Evolutionary conservation across 805 yeast species (phyloP), one percentile per base, ranked within the genome.

Genomic region (Myxozyma udenii): DNA sequence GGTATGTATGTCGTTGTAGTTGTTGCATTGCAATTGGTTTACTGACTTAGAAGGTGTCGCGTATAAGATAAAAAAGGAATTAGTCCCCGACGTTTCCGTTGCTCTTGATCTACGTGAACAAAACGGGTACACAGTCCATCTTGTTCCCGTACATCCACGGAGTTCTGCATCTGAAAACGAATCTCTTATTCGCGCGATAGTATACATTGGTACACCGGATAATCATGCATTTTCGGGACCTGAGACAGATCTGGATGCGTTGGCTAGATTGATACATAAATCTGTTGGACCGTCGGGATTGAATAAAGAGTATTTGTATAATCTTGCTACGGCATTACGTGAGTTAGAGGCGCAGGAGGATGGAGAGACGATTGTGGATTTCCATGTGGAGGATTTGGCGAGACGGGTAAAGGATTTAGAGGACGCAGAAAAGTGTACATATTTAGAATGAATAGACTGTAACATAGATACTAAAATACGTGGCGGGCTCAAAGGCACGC

Each of bases 181-280:
- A 9, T 16, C 41, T 21, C 30, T 61, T 70, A 25, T 75, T 84
- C 46, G 71, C 70, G 9, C 93, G 22, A 69, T 73, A 23, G 87
- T 87, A 0, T 90, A 90, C 66, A 86, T 90, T 19, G 97, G 96
- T 0, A 85, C 91, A 0, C 77, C 82, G 1, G 84, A 79, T 12
- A 90, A 89, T 62, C 83, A 74, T 46, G 87, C 95, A 2, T 91
- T 89, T 63, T 74, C 87, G 2, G 97, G 97, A 0, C 95, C 95
- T 0, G 95, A 89, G 64, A 42, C 35, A 12, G 64, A 65, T 2
- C 71, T 84, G 0, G 66, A 66, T 4, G 68, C 66, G 0, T 81
- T 95, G 0, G 95, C 95, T 0, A 59, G 61, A 18, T 74, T 78
- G 5, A 87, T 90, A 12, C 69, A 74, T 7, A 60, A 61, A 0